Conservation (phyloP, 768 basidiomycete genomes). For the Lactifluus volemus region DNA sequence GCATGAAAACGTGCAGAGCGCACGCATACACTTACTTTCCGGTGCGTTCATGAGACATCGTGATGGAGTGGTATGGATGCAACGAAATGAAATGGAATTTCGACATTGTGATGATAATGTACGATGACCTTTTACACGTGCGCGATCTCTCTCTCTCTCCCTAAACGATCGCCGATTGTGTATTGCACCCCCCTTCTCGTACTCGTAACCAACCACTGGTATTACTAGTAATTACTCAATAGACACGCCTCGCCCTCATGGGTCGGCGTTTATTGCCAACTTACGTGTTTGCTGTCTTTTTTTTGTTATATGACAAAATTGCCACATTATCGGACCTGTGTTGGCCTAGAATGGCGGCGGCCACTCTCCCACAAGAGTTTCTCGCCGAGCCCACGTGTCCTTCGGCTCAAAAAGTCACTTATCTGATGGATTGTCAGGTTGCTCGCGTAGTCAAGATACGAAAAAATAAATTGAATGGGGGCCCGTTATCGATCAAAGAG, state of each 20-base stretch:
- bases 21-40: not conserved
- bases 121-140: not conserved
- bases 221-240: not conserved
- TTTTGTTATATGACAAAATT: not conserved
- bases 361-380: not conserved
- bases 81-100: not conserved
- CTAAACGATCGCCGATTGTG: not conserved
- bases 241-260: slow-evolving; percentile 13
- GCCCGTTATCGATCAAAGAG: not conserved
- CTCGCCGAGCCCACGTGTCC: not conserved
- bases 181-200: not conserved
- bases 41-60: not conserved
- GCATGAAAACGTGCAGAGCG: slow-evolving; percentile 9
- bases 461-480: not conserved
- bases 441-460: not conserved
- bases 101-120: not conserved
- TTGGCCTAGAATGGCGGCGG: slow-evolving; percentile 1
- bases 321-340: not conserved
- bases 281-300: not conserved
- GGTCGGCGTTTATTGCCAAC: not conserved
- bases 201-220: not conserved
- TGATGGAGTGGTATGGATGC: slow-evolving; percentile 1
- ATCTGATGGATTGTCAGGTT: not conserved
- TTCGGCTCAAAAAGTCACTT: not conserved
- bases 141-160: not conserved